Base-by-base conservation (phyloP, 306 rosid genomes). In the Rubus idaeus region DNA sequence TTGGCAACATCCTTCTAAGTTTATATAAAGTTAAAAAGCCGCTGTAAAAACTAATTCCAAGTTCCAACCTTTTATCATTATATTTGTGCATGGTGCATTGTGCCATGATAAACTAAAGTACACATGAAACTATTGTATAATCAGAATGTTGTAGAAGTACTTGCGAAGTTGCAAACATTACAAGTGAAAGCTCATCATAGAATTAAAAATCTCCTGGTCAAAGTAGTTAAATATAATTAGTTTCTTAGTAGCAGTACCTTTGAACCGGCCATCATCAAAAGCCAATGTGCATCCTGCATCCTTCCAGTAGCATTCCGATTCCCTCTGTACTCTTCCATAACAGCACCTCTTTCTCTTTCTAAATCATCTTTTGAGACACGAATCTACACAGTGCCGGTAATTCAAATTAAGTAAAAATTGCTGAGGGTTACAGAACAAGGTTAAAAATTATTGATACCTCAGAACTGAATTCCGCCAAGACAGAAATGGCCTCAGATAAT, bases 261-360 rank as follows among this genome's bases (percentile, higher is more conserved):
- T 46, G 98, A 92, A 78, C 93, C 97, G 81, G 86, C 93, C 97
- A 94, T 90, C 92, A 89, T 84, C 86, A 92, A 81, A 68, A 78
- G 75, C 97, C 98, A 90, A 83, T 92, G 96, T 60, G 97, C 96
- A 69, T 94, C 98, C 86, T 92, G 96, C 90, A 94, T 84, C 86
- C 98, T 92, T 83, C 98, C 98, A 0, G 91, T 82, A 65, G 98
- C 98, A 66, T 94, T 94, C 77, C 98, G 88, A 78, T 76, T 95
- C 55, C 92, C 97, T 64, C 97, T 88, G 81, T 83, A 89, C 80
- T 95, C 98, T 84, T 95, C 98, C 97, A 92, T 73, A 65, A 95
- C 98, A 44, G 98, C 96, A 70, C 98, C 98, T 80, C 97, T 89
- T 81, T 95, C 98, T 70, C 90, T 95, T 75, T 84, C 87, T 82